These are phyloP conservation scores for Mortierella sp. DNA, from an alignment of 371 early-diverging fungal species.

Conservation along the genomic window DNA sequence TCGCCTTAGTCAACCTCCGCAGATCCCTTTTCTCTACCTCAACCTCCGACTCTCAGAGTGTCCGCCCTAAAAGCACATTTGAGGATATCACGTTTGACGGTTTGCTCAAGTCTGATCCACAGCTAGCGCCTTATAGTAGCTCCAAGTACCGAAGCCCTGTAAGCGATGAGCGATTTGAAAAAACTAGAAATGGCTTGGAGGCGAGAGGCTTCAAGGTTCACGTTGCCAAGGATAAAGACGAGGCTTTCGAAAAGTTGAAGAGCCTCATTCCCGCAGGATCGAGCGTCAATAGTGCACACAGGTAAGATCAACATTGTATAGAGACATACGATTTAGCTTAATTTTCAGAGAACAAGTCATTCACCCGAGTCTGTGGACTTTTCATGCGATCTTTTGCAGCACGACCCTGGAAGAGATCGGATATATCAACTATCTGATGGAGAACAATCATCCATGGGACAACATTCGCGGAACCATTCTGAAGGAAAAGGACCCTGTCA, in stretches of 20 bases:
- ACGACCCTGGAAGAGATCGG: constrained; percentile 54
- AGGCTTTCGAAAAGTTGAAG: constrained; percentile 49
- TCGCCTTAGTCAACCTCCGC: neutral
- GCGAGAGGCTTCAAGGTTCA: constrained; percentile 38
- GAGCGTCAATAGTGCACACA: neutral
- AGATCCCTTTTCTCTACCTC: neutral
- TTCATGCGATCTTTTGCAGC: neutral
- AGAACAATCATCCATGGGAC: constrained; percentile 18
- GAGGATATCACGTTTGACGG: constrained; percentile 13
- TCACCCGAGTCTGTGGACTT: neutral
- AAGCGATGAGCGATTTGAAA: constrained; percentile 14
- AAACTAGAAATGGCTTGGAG: constrained; percentile 45
- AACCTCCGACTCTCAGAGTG: neutral
- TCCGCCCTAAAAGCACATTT: constrained; percentile 22
- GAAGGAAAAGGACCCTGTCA: constrained; percentile 35
- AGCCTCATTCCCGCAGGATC: constrained; percentile 40
- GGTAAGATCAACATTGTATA: too few species aligned
- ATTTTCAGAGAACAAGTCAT: neutral
- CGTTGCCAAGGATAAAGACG: constrained; percentile 30
- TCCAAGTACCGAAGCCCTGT: constrained; percentile 14
- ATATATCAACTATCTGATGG: constrained; percentile 52
- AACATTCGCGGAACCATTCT: constrained; percentile 40
- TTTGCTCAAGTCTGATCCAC: constrained; percentile 6
- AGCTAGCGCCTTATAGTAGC: neutral
- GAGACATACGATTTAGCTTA: neutral